A percentile compares a stretch with the other conserved stretches of the same genome.
Evolutionary conservation across 805 yeast species (phyloP).

Genomic region (Ogataea angusta): DNA sequence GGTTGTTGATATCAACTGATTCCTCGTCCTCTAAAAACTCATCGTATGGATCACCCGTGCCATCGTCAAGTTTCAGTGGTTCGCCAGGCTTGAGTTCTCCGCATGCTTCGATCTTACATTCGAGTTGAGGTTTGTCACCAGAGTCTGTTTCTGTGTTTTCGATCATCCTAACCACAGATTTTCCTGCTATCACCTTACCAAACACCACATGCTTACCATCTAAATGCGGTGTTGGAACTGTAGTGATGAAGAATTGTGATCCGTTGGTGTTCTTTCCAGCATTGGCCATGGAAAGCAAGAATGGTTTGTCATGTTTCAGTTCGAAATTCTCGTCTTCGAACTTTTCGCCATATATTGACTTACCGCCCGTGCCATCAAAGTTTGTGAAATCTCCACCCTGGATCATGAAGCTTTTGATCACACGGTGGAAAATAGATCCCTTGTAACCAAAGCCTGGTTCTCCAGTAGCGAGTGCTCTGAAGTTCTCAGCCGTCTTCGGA

Average conservation of each 20-base stretch:
- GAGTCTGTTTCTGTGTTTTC: constrained; percentile 67
- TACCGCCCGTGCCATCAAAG: constrained; percentile 76
- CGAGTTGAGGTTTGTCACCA: constrained; percentile 67
- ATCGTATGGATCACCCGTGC: constrained; percentile 82
- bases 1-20: constrained; percentile 52
- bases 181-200: constrained; percentile 84
- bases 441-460: constrained; percentile 78
- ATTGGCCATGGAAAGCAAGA: constrained; percentile 92
- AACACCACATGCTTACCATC: constrained; percentile 96
- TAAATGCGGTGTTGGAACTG: constrained; percentile 89
- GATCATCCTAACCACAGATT: constrained; percentile 70
- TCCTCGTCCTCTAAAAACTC: constrained; percentile 74
- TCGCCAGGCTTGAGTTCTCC: constrained; percentile 70
- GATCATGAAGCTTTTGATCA: constrained; percentile 84
- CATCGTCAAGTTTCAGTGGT: constrained; percentile 55
- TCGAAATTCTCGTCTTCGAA: constrained; percentile 89
- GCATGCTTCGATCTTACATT: constrained; percentile 71
- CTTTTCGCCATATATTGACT: constrained; percentile 78
- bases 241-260: constrained; percentile 91
- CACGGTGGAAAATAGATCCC: constrained; percentile 89
- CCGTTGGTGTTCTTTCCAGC: constrained; percentile 96
- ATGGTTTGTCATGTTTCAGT: constrained; percentile 76
- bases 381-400: constrained; percentile 93
- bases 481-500: constrained; percentile 88
- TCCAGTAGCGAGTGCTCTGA: constrained; percentile 85